A percentile compares a stretch with the other conserved stretches of the same genome.
Evolutionary conservation across 176 grass and related monocot genomes (phyloP).

Genomic region (Elymus sibiricus): DNA sequence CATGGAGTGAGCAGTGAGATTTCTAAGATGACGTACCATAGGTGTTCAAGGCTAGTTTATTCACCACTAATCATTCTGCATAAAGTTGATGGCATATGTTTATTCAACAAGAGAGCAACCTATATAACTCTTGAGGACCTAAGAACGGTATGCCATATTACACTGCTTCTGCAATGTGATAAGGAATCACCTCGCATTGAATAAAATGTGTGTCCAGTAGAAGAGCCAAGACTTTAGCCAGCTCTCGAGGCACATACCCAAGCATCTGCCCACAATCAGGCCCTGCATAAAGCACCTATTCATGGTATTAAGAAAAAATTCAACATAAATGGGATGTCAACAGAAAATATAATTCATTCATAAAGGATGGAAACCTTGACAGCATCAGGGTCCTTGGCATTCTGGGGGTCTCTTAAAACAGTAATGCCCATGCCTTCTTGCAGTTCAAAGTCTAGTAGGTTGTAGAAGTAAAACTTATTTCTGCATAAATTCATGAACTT

Average conservation of each 20-base stretch:
- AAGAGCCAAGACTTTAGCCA: slow-evolving; percentile 77
- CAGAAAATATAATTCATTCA: background rate
- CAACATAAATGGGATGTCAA: slow-evolving; percentile 8
- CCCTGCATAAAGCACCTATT: slow-evolving; percentile 62
- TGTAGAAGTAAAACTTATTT: too few relatives aligned
- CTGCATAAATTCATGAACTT: too few relatives aligned
- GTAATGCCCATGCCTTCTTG: slow-evolving; percentile 48
- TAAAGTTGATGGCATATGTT: background rate
- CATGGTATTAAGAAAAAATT: slow-evolving; percentile 26
- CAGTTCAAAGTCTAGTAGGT: slow-evolving; percentile 59
- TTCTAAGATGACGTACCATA: background rate
- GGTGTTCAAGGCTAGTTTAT: background rate
- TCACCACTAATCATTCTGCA: background rate
- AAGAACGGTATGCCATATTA: background rate
- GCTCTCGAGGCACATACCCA: slow-evolving; percentile 83
- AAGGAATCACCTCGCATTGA: slow-evolving; percentile 69
- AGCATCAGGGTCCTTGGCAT: slow-evolving; percentile 72
- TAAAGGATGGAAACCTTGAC: slow-evolving; percentile 67
- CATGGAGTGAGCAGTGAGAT: background rate
- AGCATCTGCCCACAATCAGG: slow-evolving; percentile 43
- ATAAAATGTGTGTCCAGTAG: slow-evolving; percentile 54
- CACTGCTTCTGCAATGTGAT: background rate
- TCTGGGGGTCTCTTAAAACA: slow-evolving; percentile 60
- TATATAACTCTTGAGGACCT: background rate
- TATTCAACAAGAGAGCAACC: background rate